These are phyloP conservation scores for Porcisia hertigi DNA, from an alignment of 208 protist genomes.

Conservation along the genomic window DNA sequence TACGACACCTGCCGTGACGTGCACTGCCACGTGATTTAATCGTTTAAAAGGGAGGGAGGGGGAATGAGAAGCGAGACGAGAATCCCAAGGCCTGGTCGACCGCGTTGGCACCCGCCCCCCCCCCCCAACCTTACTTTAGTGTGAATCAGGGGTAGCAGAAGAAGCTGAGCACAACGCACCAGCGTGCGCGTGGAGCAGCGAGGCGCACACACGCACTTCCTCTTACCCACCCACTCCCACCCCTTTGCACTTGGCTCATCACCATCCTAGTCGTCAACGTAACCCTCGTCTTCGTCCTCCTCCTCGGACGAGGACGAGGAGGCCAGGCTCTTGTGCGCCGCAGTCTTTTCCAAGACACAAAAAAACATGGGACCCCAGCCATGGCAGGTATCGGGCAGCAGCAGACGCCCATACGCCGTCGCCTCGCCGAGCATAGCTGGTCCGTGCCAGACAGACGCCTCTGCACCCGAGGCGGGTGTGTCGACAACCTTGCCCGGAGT, in stretches of 20 bases:
- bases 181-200: no score
- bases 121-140: no score
- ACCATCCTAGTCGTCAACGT: conserved; percentile 8
- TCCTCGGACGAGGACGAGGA: conserved; percentile 2
- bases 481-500: background rate
- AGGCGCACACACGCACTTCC: no score
- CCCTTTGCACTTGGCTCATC: background rate
- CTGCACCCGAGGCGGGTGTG: background rate
- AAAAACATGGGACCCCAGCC: conserved; percentile 81
- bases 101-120: no score
- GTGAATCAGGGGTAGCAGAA: no score
- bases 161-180: no score
- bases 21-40: no score
- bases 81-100: no score
- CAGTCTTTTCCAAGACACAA: conserved; percentile 67
- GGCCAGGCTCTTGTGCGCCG: conserved; percentile 32
- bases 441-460: background rate
- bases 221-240: background rate
- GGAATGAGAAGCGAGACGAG: no score
- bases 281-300: conserved; percentile 24
- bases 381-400: conserved; percentile 65
- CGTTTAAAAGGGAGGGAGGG: no score
- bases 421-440: conserved; percentile 51
- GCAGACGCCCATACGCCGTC: conserved; percentile 63
- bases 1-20: no score